Base-by-base conservation (phyloP, 2,329 filamentous ascomycete species). In the Fusarium ambrosium region DNA sequence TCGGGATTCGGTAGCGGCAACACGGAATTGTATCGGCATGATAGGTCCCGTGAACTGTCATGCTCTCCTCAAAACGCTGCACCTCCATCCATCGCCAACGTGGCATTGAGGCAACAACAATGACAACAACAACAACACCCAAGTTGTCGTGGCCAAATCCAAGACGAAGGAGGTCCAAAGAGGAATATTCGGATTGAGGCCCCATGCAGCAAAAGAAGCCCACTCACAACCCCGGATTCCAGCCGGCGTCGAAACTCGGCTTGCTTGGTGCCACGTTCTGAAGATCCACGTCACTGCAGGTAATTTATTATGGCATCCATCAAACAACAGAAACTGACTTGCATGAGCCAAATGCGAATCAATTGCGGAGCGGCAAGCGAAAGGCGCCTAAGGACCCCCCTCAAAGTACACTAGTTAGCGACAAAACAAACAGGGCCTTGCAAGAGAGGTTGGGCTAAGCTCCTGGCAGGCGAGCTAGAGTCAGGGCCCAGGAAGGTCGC, bases 201-300 rank as follows among this genome's bases (percentile, higher is more conserved):
- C 55, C 55, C 34, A 63, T 29, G 67, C 59, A 45, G 27, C 48
- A 70, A 13, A 43, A 48, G 11, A n/a, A 22, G 59, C 45, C 22
- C 59, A 63, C 53, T 72, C 62, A 43, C 13, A 11, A 53, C 48
- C 48, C 48, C 48, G 48, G 48, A 53, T 53, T 53, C 48, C 27
- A 72, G 56, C 70, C 66, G 65, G 6, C 48, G 56, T 24, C 20
- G 36, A 14, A 70, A 36, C 27, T 58, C 53, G 20, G 59, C 32
- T 53, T 55, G 13, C 14, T n/a, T 39, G 56, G 41, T 41, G 60
- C 63, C 67, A 70, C 36, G 67, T 58, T 56, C 43, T 64, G 24
- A 53, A 53, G 48, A 62, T 41, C 59, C 48, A 53, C 48, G 48
- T 53, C 48, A 53, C 48, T 53, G 48, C 48, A 53, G 48, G 48